Evolutionary conservation across 2,329 filamentous ascomycete genomes (phyloP), one percentile per base, ranked within the genome.

Genomic region (Cryphonectria naterciae): DNA sequence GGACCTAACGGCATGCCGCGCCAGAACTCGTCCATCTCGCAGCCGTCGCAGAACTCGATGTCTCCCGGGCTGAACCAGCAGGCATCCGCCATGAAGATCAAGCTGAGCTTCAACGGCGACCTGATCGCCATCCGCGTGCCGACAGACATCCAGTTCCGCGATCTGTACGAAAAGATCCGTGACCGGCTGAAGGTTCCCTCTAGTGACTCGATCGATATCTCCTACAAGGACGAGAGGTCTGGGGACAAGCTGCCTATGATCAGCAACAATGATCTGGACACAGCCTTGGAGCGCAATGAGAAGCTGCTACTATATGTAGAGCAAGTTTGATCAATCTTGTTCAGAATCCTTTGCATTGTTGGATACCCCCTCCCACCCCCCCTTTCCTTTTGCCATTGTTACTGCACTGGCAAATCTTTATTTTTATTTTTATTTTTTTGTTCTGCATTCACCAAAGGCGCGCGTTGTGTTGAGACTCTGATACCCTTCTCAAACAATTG

Each of bases 41-140:
- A 87, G 69, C 85, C 85, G 7, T 87, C 86, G 0, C 85, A 88
- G 65, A 87, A 86, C 52, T 91, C 87, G 7, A 80, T 90, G 71
- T 85, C 85, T 13, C 84, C 85, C 0, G 84, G 82, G 25, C 79
- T 85, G 67, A 83, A 81, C 72, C 82, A 85, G 68, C 79, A 80
- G 46, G 78, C 82, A 8, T 82, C 86, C 10, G 87, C 89, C 4
- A 91, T 98, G 84, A 98, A 98, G 81, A 93, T 98, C 79, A 98
- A 98, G 83, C 92, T 98, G 68, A 96, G 93, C 83, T 98, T 94
- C 83, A 93, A 95, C 74, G 92, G 95, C 72, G 95, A 98, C 75
- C 89, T 97, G 70, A 95, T 98, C 75, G 93, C 96, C 61, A 94
- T 99, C 77, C 91, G 95, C 46, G 93, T 98, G 69, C 92, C 95